phyloP scores from a whole-genome alignment of 2,329 filamentous ascomycete genomes.

The Eutypa lata region DNA sequence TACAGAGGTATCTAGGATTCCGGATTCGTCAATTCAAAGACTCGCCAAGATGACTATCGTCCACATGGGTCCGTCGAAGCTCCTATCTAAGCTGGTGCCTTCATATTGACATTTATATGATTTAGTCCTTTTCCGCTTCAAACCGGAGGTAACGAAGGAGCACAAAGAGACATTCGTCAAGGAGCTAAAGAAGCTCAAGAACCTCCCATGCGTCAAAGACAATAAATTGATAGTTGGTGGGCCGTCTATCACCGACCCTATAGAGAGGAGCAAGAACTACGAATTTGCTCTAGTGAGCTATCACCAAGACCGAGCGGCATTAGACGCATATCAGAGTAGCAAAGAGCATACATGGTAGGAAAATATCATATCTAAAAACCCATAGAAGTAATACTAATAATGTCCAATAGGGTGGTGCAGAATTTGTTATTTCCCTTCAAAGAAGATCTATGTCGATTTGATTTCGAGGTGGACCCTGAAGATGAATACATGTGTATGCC shows the following conservation, averaged over 20 bases:
- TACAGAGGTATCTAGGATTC: too few species aligned
- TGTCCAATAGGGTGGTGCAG: conserved; percentile 42
- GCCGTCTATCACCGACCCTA: conserved; percentile 49
- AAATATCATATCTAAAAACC: neutral
- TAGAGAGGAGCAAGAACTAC: conserved; percentile 50
- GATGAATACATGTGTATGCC: conserved; percentile 6
- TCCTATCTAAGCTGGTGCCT: too few species aligned
- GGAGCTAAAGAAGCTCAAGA: conserved; percentile 47
- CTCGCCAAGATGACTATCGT: conserved; percentile 29
- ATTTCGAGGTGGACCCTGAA: conserved; percentile 40
- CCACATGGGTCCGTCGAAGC: conserved; percentile 32
- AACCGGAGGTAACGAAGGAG: conserved; percentile 34
- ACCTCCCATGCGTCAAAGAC: conserved; percentile 44
- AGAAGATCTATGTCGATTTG: conserved; percentile 51
- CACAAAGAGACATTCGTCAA: conserved; percentile 43
- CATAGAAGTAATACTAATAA: neutral
- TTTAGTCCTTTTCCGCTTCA: conserved; percentile 52
- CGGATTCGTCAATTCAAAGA: too few species aligned
- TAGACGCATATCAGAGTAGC: conserved; percentile 51
- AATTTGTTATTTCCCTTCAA: conserved; percentile 50
- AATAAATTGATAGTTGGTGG: conserved; percentile 49
- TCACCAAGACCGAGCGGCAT: conserved; percentile 40
- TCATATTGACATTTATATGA: neutral
- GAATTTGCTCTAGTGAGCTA: conserved; percentile 51
- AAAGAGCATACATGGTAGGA: conserved; percentile 47